phyloP scores from a whole-genome alignment of 139 green algal genomes.

The Picochlorum sp. region DNA sequence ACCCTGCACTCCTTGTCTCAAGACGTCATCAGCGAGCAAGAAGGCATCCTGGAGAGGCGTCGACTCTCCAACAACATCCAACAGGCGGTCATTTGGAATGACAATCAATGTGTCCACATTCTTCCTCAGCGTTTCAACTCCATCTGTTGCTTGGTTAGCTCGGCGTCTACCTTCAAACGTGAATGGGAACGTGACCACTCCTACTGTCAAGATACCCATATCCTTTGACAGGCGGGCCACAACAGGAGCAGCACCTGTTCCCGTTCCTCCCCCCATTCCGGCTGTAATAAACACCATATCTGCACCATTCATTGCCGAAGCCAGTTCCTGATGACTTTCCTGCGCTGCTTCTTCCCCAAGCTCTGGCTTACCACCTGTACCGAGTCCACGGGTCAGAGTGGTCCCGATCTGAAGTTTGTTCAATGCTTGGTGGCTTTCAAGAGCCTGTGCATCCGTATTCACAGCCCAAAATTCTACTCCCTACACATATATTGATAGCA shows the following conservation, averaged over 20 bases:
- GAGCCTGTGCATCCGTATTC: slow-evolving; percentile 94
- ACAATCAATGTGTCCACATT: slow-evolving; percentile 96
- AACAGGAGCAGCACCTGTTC: slow-evolving; percentile 85
- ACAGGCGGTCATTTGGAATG: slow-evolving; percentile 93
- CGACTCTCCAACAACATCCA: slow-evolving; percentile 73
- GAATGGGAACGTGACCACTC: slow-evolving; percentile 94
- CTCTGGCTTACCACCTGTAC: slow-evolving; percentile 83
- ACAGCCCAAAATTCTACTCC: slow-evolving; percentile 93
- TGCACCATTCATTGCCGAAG: slow-evolving; percentile 41
- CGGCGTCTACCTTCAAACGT: slow-evolving; percentile 88
- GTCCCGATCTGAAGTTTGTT: slow-evolving; percentile 92
- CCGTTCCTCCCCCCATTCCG: slow-evolving; percentile 95
- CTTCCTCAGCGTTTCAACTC: slow-evolving; percentile 64
- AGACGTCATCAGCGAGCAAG: slow-evolving; percentile 89
- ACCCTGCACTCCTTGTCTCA: slow-evolving; percentile 87
- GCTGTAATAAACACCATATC: slow-evolving; percentile 68
- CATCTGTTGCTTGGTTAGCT: slow-evolving; percentile 52
- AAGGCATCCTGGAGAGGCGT: slow-evolving; percentile 93
- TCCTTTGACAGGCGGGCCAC: slow-evolving; percentile 74
- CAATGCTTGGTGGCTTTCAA: slow-evolving; percentile 65
- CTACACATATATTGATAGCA: slow-evolving; percentile 28
- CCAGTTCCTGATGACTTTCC: slow-evolving; percentile 76
- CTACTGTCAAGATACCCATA: slow-evolving; percentile 90
- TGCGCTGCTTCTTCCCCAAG: slow-evolving; percentile 81
- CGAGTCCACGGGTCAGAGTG: slow-evolving; percentile 84